Evolutionary conservation across 768 basidiomycete genomes (phyloP), one percentile per base, ranked within the genome.

Genomic region (Suillus americanus): DNA sequence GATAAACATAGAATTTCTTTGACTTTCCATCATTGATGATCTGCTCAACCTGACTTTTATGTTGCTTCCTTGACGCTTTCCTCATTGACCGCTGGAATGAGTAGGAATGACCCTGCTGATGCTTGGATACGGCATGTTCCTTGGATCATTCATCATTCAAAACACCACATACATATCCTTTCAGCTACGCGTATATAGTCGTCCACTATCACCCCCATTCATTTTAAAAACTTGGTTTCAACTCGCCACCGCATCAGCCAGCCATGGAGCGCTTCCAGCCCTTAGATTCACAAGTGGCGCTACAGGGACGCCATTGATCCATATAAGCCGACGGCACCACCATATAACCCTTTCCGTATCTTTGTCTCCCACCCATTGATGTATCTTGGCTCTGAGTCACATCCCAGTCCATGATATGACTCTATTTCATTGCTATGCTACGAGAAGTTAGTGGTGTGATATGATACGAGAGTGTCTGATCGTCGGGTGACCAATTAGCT

Each of bases 311-410:
- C 30, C 53, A 54, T 54, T n/a, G 53, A 54, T 54, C 20, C 5
- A 1, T 25, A 25, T 18, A 25, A 38, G 3, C 23, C 37, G 18
- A 40, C 56, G 18, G 18, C 30, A 41, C 12, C 40, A 12, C 57
- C 25, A 59, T 59, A 41, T 59, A 41, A 6, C 57, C 57, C 28
- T 59, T 41, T 59, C 25, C 9, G 57, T 59, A 59, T 38, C 56
- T n/a, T 38, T 20, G 25, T 40, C 56, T 57, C 38, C 4, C 38
- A 25, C 56, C 25, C 14, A 9, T 20, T 35, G 33, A 1, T 8
- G 13, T 9, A 53, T 16, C 37, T 55, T 56, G 56, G 56, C 38
- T 5, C 1, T 40, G 25, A 30, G 1, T n/a, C n/a, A n/a, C n/a
- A 18, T 38, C 37, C 14, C 1, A 25, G 25, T 57, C 38, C 25